Evolutionary conservation across 352 stramenopile species (phyloP).

Genomic region (Globisporangium nodosum): DNA sequence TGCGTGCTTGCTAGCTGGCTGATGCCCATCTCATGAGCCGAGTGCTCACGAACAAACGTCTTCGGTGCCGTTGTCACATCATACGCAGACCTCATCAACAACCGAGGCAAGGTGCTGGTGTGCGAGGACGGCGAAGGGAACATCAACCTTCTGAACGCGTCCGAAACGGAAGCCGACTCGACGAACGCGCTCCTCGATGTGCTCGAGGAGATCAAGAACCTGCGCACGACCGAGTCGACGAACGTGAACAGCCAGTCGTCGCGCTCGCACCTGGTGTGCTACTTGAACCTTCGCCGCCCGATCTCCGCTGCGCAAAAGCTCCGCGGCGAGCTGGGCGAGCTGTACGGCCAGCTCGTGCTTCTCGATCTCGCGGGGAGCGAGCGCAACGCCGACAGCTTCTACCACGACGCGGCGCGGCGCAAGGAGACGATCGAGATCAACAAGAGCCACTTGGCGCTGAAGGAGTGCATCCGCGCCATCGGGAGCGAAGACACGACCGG

Average conservation of each 20-base stretch:
- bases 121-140: constrained; percentile 68
- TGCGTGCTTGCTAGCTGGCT: too few relatives aligned
- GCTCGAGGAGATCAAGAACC: constrained; percentile 58
- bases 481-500: constrained; percentile 30
- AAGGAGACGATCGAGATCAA: constrained; percentile 84
- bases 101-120: constrained; percentile 57
- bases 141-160: constrained; percentile 55
- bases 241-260: constrained; percentile 72
- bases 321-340: neutral
- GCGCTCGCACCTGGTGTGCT: constrained; percentile 65
- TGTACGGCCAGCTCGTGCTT: neutral
- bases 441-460: constrained; percentile 74
- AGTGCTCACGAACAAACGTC: too few relatives aligned
- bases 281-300: constrained; percentile 40
- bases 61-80: too few relatives aligned
- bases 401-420: constrained; percentile 1
- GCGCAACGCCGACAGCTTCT: constrained; percentile 18
- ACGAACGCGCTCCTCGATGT: constrained; percentile 54
- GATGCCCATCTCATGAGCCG: too few relatives aligned
- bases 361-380: constrained; percentile 74
- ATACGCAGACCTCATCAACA: constrained; percentile 32
- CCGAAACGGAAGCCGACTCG: constrained; percentile 44
- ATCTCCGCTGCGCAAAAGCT: too few relatives aligned
- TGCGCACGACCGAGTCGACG: constrained; percentile 77
- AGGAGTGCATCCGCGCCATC: constrained; percentile 77